Evolutionary conservation across 306 rosid genomes (phyloP).

Genomic region (Cucumis cinereus): DNA sequence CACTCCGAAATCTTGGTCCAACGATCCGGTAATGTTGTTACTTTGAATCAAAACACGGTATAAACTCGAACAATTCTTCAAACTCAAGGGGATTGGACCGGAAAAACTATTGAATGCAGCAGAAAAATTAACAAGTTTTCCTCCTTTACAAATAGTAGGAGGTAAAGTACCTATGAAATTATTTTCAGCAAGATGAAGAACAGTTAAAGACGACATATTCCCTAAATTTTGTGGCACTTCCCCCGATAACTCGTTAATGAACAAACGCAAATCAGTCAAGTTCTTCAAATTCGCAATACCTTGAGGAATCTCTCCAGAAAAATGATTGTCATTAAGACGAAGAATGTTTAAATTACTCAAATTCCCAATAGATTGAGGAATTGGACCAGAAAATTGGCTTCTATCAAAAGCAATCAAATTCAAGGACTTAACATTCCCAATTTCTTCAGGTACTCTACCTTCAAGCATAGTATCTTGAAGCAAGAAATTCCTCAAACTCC

Average conservation of each 20-base stretch:
- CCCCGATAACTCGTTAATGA: conserved; percentile 26
- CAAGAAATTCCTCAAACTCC: conserved; percentile 24
- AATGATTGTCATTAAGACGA: conserved; percentile 19
- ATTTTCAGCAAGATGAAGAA: conserved; percentile 40
- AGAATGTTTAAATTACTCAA: conserved; percentile 27
- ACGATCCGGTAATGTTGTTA: conserved; percentile 24
- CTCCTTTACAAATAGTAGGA: conserved; percentile 33
- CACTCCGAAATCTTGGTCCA: conserved; percentile 37
- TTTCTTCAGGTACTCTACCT: conserved; percentile 36
- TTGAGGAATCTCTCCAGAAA: conserved; percentile 34
- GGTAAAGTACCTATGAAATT: conserved; percentile 43
- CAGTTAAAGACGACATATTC: conserved; percentile 31
- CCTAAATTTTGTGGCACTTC: conserved; percentile 37
- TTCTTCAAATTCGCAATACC: conserved; percentile 28
- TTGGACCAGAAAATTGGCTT: conserved; percentile 28
- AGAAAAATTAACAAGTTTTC: conserved; percentile 33
- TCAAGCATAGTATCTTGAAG: conserved; percentile 27
- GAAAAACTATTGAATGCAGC: conserved; percentile 30
- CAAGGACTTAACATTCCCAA: conserved; percentile 32
- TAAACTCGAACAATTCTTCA: conserved; percentile 29
- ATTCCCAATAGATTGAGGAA: conserved; percentile 37
- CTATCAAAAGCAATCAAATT: conserved; percentile 26
- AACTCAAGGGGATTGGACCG: conserved; percentile 38
- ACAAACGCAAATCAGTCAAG: conserved; percentile 23
- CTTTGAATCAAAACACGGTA: conserved; percentile 36